phyloP scores from a whole-genome alignment of 225 moss, liverwort and hornwort genomes.

The Rhytidiadelphus loreus region DNA sequence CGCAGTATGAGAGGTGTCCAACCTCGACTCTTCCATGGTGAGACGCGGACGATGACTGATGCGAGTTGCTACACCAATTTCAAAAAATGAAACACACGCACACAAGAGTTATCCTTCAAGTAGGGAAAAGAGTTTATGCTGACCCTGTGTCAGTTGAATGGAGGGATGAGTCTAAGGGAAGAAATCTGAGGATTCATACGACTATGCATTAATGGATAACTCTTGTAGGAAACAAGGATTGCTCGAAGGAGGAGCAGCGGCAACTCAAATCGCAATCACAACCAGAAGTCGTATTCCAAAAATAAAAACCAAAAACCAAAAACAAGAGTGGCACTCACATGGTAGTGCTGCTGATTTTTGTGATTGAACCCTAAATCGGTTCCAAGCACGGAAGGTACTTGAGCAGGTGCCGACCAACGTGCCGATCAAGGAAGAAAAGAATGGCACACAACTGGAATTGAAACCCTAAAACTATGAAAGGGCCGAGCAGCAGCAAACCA shows the following conservation, averaged over 20 bases:
- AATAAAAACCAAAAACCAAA: neutral
- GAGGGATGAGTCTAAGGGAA: neutral
- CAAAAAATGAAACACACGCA: neutral
- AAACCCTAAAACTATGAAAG: neutral
- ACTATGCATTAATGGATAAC: neutral
- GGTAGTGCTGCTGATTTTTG: neutral
- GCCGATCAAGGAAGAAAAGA: neutral
- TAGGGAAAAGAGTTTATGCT: neutral
- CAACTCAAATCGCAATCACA: neutral
- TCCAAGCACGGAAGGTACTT: neutral
- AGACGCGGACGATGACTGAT: neutral
- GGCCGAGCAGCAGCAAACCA: neutral
- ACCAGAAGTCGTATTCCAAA: neutral
- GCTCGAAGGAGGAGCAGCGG: neutral
- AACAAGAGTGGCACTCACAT: neutral
- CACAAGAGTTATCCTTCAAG: neutral
- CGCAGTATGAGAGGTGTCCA: conserved; percentile 41
- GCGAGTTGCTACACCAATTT: neutral
- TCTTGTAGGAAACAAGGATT: neutral
- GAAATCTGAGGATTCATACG: neutral
- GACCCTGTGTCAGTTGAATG: neutral
- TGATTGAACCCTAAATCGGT: neutral
- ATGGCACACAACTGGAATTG: neutral
- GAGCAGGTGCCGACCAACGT: neutral
- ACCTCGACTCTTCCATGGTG: conserved; percentile 48